Evolutionary conservation across 495 filamentous ascomycete genomes (phyloP).

Genomic region (Neurospora sp.): DNA sequence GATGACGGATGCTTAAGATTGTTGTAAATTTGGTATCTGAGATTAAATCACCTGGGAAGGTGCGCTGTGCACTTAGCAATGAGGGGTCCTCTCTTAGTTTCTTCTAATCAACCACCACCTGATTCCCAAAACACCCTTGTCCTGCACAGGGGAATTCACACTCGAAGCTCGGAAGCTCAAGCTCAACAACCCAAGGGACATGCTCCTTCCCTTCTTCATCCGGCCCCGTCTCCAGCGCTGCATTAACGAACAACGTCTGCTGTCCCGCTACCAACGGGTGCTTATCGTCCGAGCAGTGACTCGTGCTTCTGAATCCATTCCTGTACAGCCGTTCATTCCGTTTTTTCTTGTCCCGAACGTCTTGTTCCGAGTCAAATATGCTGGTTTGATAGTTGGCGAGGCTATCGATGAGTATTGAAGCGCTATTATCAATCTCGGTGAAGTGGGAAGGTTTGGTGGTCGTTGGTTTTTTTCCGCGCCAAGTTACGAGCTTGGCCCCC

Average conservation of each 20-base stretch:
- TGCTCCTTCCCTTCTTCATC: slow-evolving; percentile 34
- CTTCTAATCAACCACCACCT: no score
- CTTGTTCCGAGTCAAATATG: slow-evolving; percentile 7
- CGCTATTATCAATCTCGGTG: slow-evolving; percentile 29
- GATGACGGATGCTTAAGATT: no score
- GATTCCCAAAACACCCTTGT: no score
- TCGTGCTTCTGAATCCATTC: slow-evolving; percentile 11
- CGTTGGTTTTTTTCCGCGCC: slow-evolving; percentile 30
- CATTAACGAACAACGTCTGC: slow-evolving; percentile 68
- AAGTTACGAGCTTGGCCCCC: slow-evolving; percentile 53
- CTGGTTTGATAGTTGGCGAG: slow-evolving; percentile 25
- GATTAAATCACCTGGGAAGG: no score
- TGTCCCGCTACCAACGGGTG: slow-evolving; percentile 33
- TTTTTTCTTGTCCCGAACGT: not conserved
- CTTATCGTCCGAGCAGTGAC: slow-evolving; percentile 26
- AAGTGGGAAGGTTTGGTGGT: slow-evolving; percentile 28
- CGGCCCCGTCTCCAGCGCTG: slow-evolving; percentile 35
- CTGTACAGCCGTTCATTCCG: not conserved
- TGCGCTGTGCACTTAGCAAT: no score
- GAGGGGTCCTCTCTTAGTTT: no score
- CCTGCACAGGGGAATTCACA: no score
- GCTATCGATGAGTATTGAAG: slow-evolving; percentile 32
- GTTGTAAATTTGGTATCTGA: no score
- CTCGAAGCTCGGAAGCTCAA: slow-evolving; percentile 29
- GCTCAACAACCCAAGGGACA: slow-evolving; percentile 54